Base-by-base conservation (phyloP, 1,139 yeast species). In the Meyerozyma guilliermondii region DNA sequence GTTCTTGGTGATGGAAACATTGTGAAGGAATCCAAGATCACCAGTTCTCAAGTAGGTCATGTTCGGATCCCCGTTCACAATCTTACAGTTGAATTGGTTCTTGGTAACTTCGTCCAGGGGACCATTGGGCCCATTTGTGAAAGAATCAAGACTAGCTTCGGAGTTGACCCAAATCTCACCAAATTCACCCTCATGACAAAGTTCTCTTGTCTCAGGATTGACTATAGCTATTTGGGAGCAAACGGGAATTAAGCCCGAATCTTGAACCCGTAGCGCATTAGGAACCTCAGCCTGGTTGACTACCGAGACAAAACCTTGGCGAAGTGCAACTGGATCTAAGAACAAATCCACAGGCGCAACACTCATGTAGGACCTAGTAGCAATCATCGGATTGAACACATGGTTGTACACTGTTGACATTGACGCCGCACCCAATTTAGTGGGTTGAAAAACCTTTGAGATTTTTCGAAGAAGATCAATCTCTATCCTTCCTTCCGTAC, bases 151-250 rank as follows among this genome's bases (percentile, higher is more conserved):
- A 52, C 83, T 88, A 1, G 92, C 95, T 51, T 89, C 96, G 1
- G 96, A 85, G 48, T 86, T 79, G 2, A 92, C 94, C 98, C 98
- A 92, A 38, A 92, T 89, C 64, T 92, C 98, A 33, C 99, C 99
- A 60, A 81, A 83, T 60, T 94, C 98, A n/a, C 98, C 98, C 45
- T 83, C 84, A 47, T 78, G 80, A 60, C 98, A 92, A 14, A 89
- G 66, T 41, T 69, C 66, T 40, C 78, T 65, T 0, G 97, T 92
- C 59, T 91, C 97, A 0, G 98, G 98, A 52, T 94, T 94, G 5
- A 92, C 98, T 48, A 92, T 87, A 1, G 96, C 94, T 35, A 94
- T 80, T 58, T 89, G 95, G 0, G 98, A 87, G 57, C 95, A 87
- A 13, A 89, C 92, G 0, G 97, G 95, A 0, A 91, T 97, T 77